Percentiles rank a stretch among this genome's conserved stretches.
Conservation (phyloP, 2,329 filamentous ascomycete genomes). For the Didymella pomorum region DNA sequence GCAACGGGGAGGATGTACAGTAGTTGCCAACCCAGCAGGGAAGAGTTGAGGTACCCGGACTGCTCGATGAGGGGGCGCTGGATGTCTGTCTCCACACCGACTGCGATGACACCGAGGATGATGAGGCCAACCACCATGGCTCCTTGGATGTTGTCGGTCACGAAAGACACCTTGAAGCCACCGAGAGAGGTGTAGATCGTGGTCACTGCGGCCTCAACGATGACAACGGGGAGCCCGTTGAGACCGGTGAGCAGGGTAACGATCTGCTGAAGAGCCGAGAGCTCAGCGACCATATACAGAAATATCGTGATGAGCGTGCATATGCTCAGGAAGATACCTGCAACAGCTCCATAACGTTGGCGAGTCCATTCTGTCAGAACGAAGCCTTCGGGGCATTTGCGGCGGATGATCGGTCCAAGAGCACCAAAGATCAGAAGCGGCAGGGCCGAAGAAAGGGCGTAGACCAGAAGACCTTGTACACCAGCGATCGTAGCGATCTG, state of each 20-base stretch:
- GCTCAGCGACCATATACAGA: constrained; percentile 85
- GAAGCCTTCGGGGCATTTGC: constrained; percentile 82
- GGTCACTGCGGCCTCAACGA: constrained; percentile 79
- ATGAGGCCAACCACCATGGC: constrained; percentile 79
- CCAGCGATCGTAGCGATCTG: constrained; percentile 80
- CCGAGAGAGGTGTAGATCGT: constrained; percentile 85
- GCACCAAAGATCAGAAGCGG: constrained; percentile 78
- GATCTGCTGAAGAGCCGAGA: constrained; percentile 82
- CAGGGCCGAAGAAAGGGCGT: constrained; percentile 74
- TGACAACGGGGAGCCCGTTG: constrained; percentile 75
- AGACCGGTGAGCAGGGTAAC: constrained; percentile 77
- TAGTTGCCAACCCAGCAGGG: constrained; percentile 81
- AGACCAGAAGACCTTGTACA: constrained; percentile 79
- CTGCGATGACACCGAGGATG: constrained; percentile 77
- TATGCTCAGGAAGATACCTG: constrained; percentile 77
- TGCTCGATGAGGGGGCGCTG: constrained; percentile 71
- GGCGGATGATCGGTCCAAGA: constrained; percentile 78
- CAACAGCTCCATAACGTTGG: constrained; percentile 74
- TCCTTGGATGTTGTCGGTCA: constrained; percentile 84
- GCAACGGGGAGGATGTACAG: constrained; percentile 85
- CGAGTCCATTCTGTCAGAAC: constrained; percentile 86
- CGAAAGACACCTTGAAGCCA: constrained; percentile 83
- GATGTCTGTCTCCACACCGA: constrained; percentile 77
- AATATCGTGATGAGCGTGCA: constrained; percentile 83
- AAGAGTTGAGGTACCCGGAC: constrained; percentile 73